phyloP scores from a whole-genome alignment of 148 eudicot species.

The Simmondsia chinensis region DNA sequence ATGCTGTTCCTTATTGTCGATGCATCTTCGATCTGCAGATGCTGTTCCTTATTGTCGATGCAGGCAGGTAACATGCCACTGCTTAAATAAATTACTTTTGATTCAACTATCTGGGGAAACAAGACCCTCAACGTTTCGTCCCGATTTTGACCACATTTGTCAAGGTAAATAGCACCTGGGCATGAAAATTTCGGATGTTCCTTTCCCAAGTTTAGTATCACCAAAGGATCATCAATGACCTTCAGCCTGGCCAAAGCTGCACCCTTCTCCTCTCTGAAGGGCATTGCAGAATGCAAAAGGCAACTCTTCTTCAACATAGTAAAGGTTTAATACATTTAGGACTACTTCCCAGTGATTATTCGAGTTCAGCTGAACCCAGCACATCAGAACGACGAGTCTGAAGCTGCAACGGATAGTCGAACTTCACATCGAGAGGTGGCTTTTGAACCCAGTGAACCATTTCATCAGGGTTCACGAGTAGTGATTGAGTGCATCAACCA shows the following conservation, averaged over 20 bases:
- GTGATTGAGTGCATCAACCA: constrained; percentile 8
- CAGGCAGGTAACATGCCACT: background rate
- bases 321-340: constrained; percentile 1
- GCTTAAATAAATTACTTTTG: background rate
- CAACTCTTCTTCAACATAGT: constrained; percentile 7
- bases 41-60: background rate
- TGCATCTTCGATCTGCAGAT: constrained; percentile 8
- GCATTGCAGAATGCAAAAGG: constrained; percentile 7
- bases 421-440: constrained; percentile 4
- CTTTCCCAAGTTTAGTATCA: constrained; percentile 10
- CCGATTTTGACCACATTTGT: constrained; percentile 6
- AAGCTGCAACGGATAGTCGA: constrained; percentile 12
- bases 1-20: too few species aligned
- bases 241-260: constrained; percentile 3
- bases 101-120: constrained; percentile 7
- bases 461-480: constrained; percentile 8
- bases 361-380: constrained; percentile 12
- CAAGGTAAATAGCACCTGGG: constrained; percentile 10
- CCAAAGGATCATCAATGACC: constrained; percentile 19
- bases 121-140: constrained; percentile 14
- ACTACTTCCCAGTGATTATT: background rate
- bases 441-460: constrained; percentile 11
- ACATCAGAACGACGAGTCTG: constrained; percentile 14
- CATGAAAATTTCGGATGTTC: background rate
- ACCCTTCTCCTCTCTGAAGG: background rate